Conservation (phyloP, 2,329 filamentous ascomycete genomes). For the Juglanconis juglandina region DNA sequence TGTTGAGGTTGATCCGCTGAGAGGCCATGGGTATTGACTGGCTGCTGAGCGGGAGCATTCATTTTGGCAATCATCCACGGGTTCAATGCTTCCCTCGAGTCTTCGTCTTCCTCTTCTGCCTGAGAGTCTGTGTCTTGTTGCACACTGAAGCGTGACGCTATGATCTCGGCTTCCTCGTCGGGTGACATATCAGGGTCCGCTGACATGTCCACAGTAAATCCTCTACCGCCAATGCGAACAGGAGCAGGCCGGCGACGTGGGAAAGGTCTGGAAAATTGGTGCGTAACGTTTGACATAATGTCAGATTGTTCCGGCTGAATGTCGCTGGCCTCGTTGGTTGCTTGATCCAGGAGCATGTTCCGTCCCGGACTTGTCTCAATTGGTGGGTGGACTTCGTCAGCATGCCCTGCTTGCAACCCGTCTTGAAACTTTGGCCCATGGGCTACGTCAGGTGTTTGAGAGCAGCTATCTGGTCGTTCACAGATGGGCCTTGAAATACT, state of each 20-base stretch:
- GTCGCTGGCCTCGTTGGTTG: neutral
- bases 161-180: constrained; percentile 12
- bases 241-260: neutral
- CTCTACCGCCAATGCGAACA: neutral
- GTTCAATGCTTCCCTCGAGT: constrained; percentile 27
- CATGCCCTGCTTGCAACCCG: neutral
- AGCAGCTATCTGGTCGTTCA: no score
- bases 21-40: neutral
- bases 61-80: constrained; percentile 40
- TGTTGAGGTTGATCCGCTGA: neutral
- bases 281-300: neutral
- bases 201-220: constrained; percentile 15
- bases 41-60: constrained; percentile 22
- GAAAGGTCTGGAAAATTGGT: neutral
- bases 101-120: neutral
- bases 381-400: neutral
- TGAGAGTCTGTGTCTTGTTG: neutral
- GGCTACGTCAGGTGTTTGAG: neutral
- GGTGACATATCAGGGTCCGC: constrained; percentile 14
- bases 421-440: neutral
- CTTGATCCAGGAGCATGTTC: no score
- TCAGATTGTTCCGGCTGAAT: neutral
- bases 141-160: neutral
- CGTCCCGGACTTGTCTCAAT: neutral
- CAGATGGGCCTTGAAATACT: neutral